Base-by-base conservation (phyloP, 805 yeast species). In the Suhomyces kilbournensis region DNA sequence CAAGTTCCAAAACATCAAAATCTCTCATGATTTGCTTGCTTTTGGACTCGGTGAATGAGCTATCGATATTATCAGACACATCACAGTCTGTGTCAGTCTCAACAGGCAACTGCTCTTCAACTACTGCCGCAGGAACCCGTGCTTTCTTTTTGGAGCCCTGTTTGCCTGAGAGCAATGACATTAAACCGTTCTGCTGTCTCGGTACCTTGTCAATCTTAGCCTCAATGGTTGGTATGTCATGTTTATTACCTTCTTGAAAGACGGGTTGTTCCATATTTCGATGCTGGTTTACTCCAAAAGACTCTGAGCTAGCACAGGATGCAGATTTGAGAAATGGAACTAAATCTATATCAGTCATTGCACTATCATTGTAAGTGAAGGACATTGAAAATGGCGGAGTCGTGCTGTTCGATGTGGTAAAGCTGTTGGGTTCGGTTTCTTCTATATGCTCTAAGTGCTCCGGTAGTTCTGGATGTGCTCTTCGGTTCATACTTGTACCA, bases 1-100 rank as follows among this genome's bases (percentile, higher is more conserved):
- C 71, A 20, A 65, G 53, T 44, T 65, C 67, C 26, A 60, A 39
- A 23, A 64, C 45, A 12, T 62, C 63, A 25, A 54, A 47, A n/a
- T 62, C 66, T 39, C 53, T 54, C 17, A 49, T 34, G n/a, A 55
- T 47, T 15, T 54, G 55, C 15, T 50, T 46, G n/a, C 58, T 55
- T 28, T 54, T 55, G 8, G 52, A 34, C 35, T 56, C 56, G 14
- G 62, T 53, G 30, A 56, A 51, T 9, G 56, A 53, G 30, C 47
- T 20, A 25, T 56, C 58, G 19, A 50, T 47, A 26, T 20, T 44
- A 3, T 53, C 58, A 12, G 54, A 35, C 5, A 44, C 49, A 17
- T 50, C 54, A 19, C 44, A 23, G 45, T 48, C 49, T 30, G 46
- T 35, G 8, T 46, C 49, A 6, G 47, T 46, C 9, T 42, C 53